Base-by-base conservation (phyloP, 805 yeast genomes). In the Saccharomycopsis lassenensis region DNA sequence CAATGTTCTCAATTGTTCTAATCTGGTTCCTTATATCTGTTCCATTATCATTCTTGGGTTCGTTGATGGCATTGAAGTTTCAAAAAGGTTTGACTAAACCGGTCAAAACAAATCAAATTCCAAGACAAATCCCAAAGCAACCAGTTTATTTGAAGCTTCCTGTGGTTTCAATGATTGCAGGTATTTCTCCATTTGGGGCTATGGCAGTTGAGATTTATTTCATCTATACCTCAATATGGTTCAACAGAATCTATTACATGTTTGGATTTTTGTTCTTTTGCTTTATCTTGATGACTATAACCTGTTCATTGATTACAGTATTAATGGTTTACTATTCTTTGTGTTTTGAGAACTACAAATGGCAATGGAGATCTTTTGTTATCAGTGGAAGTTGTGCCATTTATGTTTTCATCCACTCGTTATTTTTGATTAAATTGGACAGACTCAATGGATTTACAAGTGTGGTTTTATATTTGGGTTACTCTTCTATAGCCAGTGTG, bases 351-450 rank as follows among this genome's bases (percentile, higher is more conserved):
- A 84, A 91, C 57, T 87, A 93, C 65, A 75, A 77, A 57, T 91
- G 98, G 98, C 96, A 89, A 54, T 91, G 98, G 98, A 76, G 87
- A 57, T 74, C 94, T 3, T 60, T 83, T 48, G 72, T 80, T 50
- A 71, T 85, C 41, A 83, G 94, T 19, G 96, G 95, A 29, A 93
- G 96, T 22, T 79, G 94, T 55, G 70, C 94, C 0, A 48, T 78
- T 36, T 91, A 89, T 55, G 78, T 87, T 28, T 84, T 86, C 59
- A 47, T 84, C 33, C 95, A 91, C 58, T 77, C 96, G 2, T 61
- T 86, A 41, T 62, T 80, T 46, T 69, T 89, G 50, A 70, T 85
- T 17, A 74, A 71, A 44, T 77, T 81, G 42, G 46, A 43, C 22
- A 68, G 67, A 41, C 62, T 87, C 33, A 81, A 77, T 29, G 93